These are phyloP conservation scores for Bryum argenteum DNA, from an alignment of 225 moss, liverwort and hornwort genomes.

Conservation along the genomic window DNA sequence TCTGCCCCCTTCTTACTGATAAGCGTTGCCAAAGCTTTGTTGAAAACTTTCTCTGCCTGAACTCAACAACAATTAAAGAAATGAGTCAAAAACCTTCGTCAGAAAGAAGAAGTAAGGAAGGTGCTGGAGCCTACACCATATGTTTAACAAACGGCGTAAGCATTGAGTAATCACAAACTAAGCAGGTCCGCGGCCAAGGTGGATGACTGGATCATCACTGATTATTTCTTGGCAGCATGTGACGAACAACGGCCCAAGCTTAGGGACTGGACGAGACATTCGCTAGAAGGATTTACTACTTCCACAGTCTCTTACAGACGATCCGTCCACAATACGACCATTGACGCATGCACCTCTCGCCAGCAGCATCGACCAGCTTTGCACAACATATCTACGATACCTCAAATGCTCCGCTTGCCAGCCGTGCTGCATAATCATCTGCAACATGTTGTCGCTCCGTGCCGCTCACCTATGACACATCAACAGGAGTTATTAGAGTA, in stretches of 20 bases:
- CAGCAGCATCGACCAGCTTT: constrained; percentile 23
- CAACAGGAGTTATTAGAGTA: constrained; percentile 24
- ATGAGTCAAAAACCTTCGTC: constrained; percentile 8
- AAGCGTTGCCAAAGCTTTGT: constrained; percentile 68
- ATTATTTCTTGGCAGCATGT: constrained; percentile 1
- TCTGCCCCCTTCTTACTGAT: constrained; percentile 43
- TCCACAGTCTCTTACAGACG: constrained; percentile 1
- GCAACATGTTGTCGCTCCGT: constrained; percentile 97
- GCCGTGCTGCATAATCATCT: constrained; percentile 78
- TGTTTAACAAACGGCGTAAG: background rate
- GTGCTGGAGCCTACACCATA: background rate
- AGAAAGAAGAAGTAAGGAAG: constrained; percentile 5
- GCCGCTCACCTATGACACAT: constrained; percentile 66
- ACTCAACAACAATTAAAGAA: constrained; percentile 21
- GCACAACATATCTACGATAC: constrained; percentile 35
- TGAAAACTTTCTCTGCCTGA: constrained; percentile 81
- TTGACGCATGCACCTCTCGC: constrained; percentile 1
- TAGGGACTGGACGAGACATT: constrained; percentile 8
- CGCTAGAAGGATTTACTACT: constrained; percentile 2
- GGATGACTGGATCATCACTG: background rate
- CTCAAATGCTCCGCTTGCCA: constrained; percentile 77
- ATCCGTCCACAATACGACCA: constrained; percentile 1
- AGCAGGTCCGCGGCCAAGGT: constrained; percentile 14
- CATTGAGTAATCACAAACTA: constrained; percentile 7
- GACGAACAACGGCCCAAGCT: constrained; percentile 18